Percentiles rank a stretch among this genome's conserved stretches.
Evolutionary conservation across 2,329 filamentous ascomycete species (phyloP).

Genomic region (Exophiala viscosa): DNA sequence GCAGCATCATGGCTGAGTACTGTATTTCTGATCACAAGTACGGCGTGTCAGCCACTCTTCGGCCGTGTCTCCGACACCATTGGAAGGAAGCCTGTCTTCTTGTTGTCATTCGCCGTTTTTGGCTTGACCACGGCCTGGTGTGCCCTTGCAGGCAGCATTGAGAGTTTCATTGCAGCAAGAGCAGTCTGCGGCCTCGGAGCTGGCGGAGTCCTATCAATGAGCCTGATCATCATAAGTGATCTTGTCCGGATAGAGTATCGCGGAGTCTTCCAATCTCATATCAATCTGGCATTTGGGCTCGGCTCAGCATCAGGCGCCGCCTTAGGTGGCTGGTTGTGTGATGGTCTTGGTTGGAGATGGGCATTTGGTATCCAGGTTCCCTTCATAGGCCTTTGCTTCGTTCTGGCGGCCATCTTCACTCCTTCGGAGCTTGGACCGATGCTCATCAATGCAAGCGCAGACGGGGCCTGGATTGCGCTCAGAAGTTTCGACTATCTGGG

Average conservation of each 20-base stretch:
- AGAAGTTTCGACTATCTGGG: constrained; percentile 70
- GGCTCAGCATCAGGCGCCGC: constrained; percentile 69
- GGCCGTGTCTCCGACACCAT: constrained; percentile 68
- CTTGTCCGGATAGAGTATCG: constrained; percentile 66
- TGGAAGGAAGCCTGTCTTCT: constrained; percentile 55
- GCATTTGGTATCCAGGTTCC: constrained; percentile 69
- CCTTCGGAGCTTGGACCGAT: constrained; percentile 57
- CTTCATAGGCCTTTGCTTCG: constrained; percentile 59
- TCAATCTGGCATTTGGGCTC: constrained; percentile 68
- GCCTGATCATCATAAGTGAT: constrained; percentile 55
- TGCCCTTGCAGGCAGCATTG: constrained; percentile 61
- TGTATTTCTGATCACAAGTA: constrained; percentile 73
- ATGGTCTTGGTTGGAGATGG: constrained; percentile 73
- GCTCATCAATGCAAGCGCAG: constrained; percentile 41
- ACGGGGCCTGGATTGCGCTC: constrained; percentile 64
- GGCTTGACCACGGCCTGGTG: constrained; percentile 61
- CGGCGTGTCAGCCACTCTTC: constrained; percentile 71
- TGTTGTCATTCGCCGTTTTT: constrained; percentile 63
- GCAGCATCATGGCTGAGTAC: constrained; percentile 80
- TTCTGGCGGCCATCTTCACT: constrained; percentile 59
- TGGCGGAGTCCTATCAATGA: constrained; percentile 66
- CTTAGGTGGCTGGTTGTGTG: constrained; percentile 65
- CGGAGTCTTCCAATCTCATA: constrained; percentile 69
- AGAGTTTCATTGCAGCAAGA: constrained; percentile 63
- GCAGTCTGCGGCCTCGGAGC: constrained; percentile 62